phyloP scores from a whole-genome alignment of 2,329 filamentous ascomycete species.

The Fonsecaea nubica region DNA sequence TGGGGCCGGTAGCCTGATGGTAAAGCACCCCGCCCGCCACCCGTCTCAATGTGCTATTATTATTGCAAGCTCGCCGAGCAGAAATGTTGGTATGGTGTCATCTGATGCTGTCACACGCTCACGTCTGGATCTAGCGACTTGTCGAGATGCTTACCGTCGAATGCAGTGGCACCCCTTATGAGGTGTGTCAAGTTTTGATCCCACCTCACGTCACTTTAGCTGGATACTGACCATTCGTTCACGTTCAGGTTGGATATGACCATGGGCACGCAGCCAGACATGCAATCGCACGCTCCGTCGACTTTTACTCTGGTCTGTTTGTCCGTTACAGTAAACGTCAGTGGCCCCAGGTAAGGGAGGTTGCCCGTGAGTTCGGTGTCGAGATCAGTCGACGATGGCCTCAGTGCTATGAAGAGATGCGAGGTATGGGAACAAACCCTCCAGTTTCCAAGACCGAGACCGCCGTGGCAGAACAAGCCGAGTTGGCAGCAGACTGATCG shows the following conservation, averaged over 20 bases:
- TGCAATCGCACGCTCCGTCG: constrained; percentile 15
- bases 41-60: too few relatives aligned
- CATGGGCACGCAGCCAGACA: constrained; percentile 20
- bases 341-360: constrained; percentile 54
- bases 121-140: too few relatives aligned
- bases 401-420: constrained; percentile 42
- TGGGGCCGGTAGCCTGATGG: too few relatives aligned
- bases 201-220: neutral
- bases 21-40: too few relatives aligned
- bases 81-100: too few relatives aligned
- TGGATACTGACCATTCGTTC: neutral
- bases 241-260: constrained; percentile 10
- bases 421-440: neutral
- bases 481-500: neutral
- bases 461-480: neutral
- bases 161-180: constrained; percentile 21
- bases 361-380: constrained; percentile 51
- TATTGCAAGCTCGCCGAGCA: too few relatives aligned
- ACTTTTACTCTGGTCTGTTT: constrained; percentile 25
- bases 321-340: constrained; percentile 43
- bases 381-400: constrained; percentile 44
- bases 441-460: neutral
- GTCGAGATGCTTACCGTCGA: constrained; percentile 13
- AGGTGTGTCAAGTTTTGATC: constrained; percentile 4
- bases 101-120: too few relatives aligned